Conservation (phyloP, 129 eudicot genomes). For the Helianthus tuberosus region DNA sequence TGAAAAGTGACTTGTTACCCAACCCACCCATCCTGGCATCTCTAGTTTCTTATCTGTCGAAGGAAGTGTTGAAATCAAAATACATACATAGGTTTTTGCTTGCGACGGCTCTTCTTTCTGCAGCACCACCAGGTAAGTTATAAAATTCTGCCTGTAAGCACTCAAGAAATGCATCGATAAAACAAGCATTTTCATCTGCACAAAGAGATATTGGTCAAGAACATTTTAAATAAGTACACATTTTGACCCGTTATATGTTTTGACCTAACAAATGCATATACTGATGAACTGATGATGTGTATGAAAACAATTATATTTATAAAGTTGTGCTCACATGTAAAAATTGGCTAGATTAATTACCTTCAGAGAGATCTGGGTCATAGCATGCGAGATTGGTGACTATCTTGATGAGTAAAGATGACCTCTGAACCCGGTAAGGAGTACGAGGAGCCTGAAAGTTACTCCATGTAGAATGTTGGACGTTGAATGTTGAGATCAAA, state of each 20-base stretch:
- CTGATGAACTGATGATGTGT: not conserved
- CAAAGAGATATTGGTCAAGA: conserved; percentile 7
- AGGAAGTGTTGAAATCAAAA: conserved; percentile 7
- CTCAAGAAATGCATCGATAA: conserved; percentile 53
- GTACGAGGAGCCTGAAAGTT: conserved; percentile 46
- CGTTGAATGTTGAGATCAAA: conserved; percentile 27
- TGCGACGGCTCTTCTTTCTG: conserved; percentile 45
- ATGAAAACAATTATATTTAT: not conserved
- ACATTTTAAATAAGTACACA: not conserved
- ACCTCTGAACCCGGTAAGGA: conserved; percentile 72
- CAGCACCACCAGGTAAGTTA: conserved; percentile 17
- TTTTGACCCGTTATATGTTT: not conserved
- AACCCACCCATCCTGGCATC: not conserved
- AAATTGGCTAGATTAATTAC: conserved; percentile 31
- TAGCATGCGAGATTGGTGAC: conserved; percentile 68
- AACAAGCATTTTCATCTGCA: conserved; percentile 66
- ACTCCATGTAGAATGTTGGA: conserved; percentile 31
- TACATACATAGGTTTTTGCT: conserved; percentile 59
- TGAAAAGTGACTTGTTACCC: not conserved
- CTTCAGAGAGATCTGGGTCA: conserved; percentile 61
- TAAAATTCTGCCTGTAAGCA: conserved; percentile 46
- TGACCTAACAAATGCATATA: not conserved
- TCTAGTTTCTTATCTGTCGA: not conserved
- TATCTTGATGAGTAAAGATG: conserved; percentile 75
- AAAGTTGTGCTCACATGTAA: not conserved